These are phyloP conservation scores for Schizonepeta tenuifolia DNA, from an alignment of 257 asterid genomes.

Conservation along the genomic window DNA sequence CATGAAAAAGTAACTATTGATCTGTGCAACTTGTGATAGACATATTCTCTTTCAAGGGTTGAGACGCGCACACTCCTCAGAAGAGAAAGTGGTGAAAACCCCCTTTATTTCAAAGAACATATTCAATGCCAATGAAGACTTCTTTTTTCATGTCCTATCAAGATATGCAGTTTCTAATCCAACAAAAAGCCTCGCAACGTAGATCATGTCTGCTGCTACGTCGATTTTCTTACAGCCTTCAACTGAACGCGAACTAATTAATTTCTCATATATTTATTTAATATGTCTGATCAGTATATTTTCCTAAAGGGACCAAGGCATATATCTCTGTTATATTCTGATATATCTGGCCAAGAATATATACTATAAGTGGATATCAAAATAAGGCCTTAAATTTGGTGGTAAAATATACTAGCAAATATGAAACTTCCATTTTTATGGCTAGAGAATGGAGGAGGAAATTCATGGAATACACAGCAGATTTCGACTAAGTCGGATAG, in stretches of 20 bases:
- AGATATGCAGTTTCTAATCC: conserved; percentile 21
- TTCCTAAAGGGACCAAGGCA: not conserved
- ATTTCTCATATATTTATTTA: not conserved
- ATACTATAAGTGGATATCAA: not conserved
- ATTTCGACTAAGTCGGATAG: conserved; percentile 5
- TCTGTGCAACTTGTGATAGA: conserved; percentile 18
- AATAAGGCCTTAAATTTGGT: not conserved
- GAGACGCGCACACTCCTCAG: conserved; percentile 17
- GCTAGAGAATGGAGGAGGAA: not conserved
- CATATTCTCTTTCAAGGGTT: conserved; percentile 40
- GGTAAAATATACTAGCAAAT: not conserved
- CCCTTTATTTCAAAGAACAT: conserved; percentile 43
- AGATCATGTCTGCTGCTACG: conserved; percentile 23
- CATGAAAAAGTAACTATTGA: not conserved
- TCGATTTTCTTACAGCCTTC: not conserved
- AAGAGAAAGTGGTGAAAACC: conserved; percentile 27
- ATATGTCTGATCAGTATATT: not conserved
- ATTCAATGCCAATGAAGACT: conserved; percentile 38
- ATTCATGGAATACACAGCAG: conserved; percentile 37
- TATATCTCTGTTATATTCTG: not conserved
- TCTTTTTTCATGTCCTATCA: conserved; percentile 27
- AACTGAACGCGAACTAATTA: not conserved
- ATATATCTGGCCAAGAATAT: not conserved
- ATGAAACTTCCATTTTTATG: not conserved
- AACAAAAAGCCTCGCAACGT: conserved; percentile 10